phyloP scores from a whole-genome alignment of 495 filamentous ascomycete species.

The Xylaria nigripes region DNA sequence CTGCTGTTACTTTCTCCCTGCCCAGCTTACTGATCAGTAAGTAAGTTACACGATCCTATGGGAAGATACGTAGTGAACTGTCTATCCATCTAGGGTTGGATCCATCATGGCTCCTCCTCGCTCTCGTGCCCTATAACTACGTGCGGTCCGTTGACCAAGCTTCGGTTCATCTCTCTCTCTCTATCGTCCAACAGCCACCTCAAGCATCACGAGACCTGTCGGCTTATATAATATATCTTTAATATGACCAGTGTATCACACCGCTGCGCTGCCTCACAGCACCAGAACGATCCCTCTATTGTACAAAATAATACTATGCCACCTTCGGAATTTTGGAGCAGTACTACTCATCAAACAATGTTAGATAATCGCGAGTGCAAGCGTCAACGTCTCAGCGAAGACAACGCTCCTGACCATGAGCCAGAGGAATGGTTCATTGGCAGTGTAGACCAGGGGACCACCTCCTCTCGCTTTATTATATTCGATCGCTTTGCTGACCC shows the following conservation, averaged over 20 bases:
- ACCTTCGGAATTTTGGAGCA: too few relatives aligned
- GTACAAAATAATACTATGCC: neutral
- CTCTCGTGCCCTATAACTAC: neutral
- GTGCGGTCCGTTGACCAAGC: neutral
- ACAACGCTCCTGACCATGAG: neutral
- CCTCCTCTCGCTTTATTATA: conserved; percentile 85
- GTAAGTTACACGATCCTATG: too few relatives aligned
- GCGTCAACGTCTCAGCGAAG: conserved; percentile 6
- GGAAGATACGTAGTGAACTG: too few relatives aligned
- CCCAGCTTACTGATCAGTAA: too few relatives aligned
- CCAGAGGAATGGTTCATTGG: conserved; percentile 39
- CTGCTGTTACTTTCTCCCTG: too few relatives aligned
- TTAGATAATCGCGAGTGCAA: conserved; percentile 15
- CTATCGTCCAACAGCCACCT: neutral
- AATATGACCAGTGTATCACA: neutral
- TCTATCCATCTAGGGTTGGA: neutral
- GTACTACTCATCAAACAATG: neutral
- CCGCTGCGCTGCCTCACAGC: neutral
- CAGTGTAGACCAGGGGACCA: conserved; percentile 86
- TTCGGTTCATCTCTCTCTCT: neutral
- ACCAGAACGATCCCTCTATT: neutral
- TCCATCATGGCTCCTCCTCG: neutral
- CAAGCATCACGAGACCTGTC: neutral
- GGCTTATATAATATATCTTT: neutral
- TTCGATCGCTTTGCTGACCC: conserved; percentile 76